Evolutionary conservation across 495 filamentous ascomycete species (phyloP).

Genomic region (Aspergillus bertholletiae): DNA sequence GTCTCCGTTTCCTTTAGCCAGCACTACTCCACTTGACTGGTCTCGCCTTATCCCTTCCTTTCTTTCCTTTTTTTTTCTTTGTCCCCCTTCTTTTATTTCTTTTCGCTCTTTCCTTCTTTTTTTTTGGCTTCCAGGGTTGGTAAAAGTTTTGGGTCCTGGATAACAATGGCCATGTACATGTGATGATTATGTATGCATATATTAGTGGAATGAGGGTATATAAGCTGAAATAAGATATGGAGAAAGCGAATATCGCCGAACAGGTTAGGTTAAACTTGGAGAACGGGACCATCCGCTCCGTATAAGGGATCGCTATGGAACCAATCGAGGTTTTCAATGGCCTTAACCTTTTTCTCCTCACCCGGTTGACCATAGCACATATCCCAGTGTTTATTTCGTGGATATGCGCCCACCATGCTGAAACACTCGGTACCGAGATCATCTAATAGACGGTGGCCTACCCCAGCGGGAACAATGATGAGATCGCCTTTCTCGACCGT

Average conservation of each 20-base stretch:
- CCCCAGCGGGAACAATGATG: slow-evolving; percentile 64
- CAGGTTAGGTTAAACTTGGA: slow-evolving; percentile 26
- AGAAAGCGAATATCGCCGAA: not conserved
- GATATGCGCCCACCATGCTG: slow-evolving; percentile 66
- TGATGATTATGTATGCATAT: slow-evolving; percentile 1
- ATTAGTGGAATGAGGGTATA: not conserved
- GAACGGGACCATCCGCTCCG: slow-evolving; percentile 50
- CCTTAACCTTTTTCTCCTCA: slow-evolving; percentile 47
- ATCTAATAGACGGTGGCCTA: slow-evolving; percentile 58
- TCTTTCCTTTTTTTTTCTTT: slow-evolving; percentile 1
- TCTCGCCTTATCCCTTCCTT: not conserved
- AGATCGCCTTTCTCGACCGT: slow-evolving; percentile 58
- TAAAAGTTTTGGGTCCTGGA: not conserved
- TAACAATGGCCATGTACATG: not conserved
- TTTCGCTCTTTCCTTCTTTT: no score
- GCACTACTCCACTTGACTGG: no score
- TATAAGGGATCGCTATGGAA: slow-evolving; percentile 59
- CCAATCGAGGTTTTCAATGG: slow-evolving; percentile 49
- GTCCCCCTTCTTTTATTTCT: not conserved
- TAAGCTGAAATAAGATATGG: not conserved
- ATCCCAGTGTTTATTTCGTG: slow-evolving; percentile 54
- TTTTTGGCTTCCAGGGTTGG: not conserved
- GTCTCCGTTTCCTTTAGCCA: not conserved
- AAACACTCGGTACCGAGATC: slow-evolving; percentile 50
- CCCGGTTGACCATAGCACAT: slow-evolving; percentile 63